Conservation (phyloP, 1,284 basidiomycete species). For the Lentinula novae-zelandiae region DNA sequence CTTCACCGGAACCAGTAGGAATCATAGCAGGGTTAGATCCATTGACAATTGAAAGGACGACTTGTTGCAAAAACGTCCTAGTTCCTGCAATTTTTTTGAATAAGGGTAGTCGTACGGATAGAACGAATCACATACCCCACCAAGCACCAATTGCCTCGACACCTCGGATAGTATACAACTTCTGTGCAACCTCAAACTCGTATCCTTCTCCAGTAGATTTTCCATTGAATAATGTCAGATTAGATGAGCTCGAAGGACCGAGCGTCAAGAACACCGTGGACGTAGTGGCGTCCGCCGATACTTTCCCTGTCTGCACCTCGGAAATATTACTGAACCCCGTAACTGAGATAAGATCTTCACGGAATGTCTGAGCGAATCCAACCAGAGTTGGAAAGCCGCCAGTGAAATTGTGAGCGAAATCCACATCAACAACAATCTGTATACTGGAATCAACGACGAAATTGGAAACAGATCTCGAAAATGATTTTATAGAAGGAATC, state of each 20-base stretch:
- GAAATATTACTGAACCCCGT: constrained; percentile 17
- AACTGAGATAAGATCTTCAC: constrained; percentile 16
- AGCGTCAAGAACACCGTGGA: constrained; percentile 17
- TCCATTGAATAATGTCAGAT: constrained; percentile 28
- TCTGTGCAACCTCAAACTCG: constrained; percentile 25
- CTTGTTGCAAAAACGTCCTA: constrained; percentile 33
- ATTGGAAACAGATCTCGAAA: not conserved
- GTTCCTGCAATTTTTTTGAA: constrained; percentile 12
- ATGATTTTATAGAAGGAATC: constrained; percentile 12
- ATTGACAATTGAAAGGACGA: constrained; percentile 20
- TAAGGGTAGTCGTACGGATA: not conserved
- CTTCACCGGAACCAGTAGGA: constrained; percentile 27
- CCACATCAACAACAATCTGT: constrained; percentile 17
- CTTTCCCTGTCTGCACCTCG: constrained; percentile 8
- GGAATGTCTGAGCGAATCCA: constrained; percentile 19
- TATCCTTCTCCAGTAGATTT: constrained; percentile 30
- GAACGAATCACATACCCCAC: constrained; percentile 28
- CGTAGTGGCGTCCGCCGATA: not conserved
- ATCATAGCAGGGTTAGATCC: constrained; percentile 17
- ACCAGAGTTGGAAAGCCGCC: constrained; percentile 5
- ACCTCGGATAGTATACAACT: constrained; percentile 26
- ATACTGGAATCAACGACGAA: constrained; percentile 16
- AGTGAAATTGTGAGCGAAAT: constrained; percentile 6
- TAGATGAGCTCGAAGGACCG: constrained; percentile 18
- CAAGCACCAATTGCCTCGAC: constrained; percentile 29